Evolutionary conservation across 768 basidiomycete species (phyloP), one percentile per base, ranked within the genome.

Genomic region (Suillus ampliporus): DNA sequence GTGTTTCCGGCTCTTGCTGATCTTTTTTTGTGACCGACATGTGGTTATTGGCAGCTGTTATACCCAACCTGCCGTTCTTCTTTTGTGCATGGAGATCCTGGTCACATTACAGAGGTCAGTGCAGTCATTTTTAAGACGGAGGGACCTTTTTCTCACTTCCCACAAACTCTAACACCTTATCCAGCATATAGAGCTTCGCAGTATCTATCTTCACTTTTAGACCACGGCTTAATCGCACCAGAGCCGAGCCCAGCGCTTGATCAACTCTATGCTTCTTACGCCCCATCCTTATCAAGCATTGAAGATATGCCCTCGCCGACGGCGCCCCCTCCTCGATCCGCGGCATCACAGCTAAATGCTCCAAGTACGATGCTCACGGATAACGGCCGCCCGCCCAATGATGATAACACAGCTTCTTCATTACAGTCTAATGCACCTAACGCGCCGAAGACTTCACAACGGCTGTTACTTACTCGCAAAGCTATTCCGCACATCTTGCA

Each of bases 61-160:
- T 94, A 75, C 92, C 92, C 35, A 94, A 94, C 72, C 74, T 94
- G 23, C 92, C 92, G 0, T 89, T 94, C 72, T 92, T 94, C 79
- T 94, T 91, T 75, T 92, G 90, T 68, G 84, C 81, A 11, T 94
- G 92, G 92, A 82, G 92, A 48, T 87, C 90, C 47, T 94, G 91
- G 91, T 89, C 88, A 44, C 92, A 94, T 74, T 94, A 89, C 72
- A 84, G 81, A 83, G 91, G 91, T 91, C 61, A 64, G 74, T 37
- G 47, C 48, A 62, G 60, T 40, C 10, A 31, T 61, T 47, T 34
- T 9, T 37, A 19, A 58, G 61, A 40, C 58, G 61, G 26, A 19
- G 58, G 15, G 23, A 19, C 17, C 26, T 8, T 17, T 48, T 51
- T 51, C 19, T n/a, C n/a, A n/a, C 19, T 26, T 9, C 9, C 21